A percentile compares a stretch with the other conserved stretches of the same genome.
These are phyloP conservation scores for Nicotiana rustica DNA, from an alignment of 305 asterid species.

Conservation along the genomic window DNA sequence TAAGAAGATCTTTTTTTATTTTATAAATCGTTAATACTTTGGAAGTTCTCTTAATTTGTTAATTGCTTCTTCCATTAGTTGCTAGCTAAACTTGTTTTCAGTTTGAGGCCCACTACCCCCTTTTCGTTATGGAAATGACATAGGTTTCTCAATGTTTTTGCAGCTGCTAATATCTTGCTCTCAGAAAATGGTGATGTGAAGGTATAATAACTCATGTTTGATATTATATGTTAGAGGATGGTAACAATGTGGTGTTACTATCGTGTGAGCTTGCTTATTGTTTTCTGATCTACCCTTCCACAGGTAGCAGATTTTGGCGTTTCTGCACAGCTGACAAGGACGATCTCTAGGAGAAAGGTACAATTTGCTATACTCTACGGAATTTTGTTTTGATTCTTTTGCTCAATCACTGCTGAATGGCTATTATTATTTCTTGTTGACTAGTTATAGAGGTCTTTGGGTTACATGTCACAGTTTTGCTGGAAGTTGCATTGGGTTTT, in stretches of 20 bases:
- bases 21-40: background rate
- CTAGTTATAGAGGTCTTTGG: conserved; percentile 23
- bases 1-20: background rate
- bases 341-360: conserved; percentile 96
- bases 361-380: background rate
- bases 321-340: conserved; percentile 93
- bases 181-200: conserved; percentile 95
- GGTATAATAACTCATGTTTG: conserved; percentile 50
- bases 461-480: conserved; percentile 15
- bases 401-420: conserved; percentile 31
- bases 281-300: conserved; percentile 29
- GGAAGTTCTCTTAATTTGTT: conserved; percentile 19
- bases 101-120: conserved; percentile 24
- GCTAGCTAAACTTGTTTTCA: conserved; percentile 6
- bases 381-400: background rate
- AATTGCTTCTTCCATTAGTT: background rate
- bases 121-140: conserved; percentile 21
- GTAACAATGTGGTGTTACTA: conserved; percentile 10
- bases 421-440: background rate
- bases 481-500: conserved; percentile 18
- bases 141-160: conserved; percentile 27
- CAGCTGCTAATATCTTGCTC: conserved; percentile 93
- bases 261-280: conserved; percentile 14
- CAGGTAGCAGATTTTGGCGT: conserved; percentile 99
- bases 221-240: background rate